A percentile compares a stretch with the other conserved stretches of the same genome.
These are phyloP conservation scores for Arabidopsis arenosa DNA, from an alignment of 345 rosid species.

Conservation along the genomic window DNA sequence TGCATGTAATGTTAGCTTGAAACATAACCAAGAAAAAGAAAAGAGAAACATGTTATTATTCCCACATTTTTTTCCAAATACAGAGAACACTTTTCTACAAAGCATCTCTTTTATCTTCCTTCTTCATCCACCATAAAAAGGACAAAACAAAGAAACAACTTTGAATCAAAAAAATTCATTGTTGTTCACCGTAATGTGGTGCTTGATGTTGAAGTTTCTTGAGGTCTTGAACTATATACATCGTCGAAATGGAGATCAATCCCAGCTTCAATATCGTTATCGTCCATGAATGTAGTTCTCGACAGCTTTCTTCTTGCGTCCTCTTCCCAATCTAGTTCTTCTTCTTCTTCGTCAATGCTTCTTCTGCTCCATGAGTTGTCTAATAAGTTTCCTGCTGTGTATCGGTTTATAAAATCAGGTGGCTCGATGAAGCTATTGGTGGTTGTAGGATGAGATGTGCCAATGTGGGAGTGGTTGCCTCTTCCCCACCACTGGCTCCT, in stretches of 20 bases:
- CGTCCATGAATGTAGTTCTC: slow-evolving; percentile 48
- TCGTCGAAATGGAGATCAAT: slow-evolving; percentile 82
- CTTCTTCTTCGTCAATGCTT: slow-evolving; percentile 48
- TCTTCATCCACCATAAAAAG: slow-evolving; percentile 18
- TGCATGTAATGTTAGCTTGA: slow-evolving; percentile 22
- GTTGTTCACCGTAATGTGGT: slow-evolving; percentile 28
- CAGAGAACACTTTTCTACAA: slow-evolving; percentile 22
- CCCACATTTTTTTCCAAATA: slow-evolving; percentile 21
- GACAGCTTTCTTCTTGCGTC: slow-evolving; percentile 48
- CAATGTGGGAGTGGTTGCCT: slow-evolving; percentile 40
- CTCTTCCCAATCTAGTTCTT: slow-evolving; percentile 53
- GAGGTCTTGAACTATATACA: slow-evolving; percentile 68
- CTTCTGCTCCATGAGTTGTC: slow-evolving; percentile 41
- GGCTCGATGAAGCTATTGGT: slow-evolving; percentile 70
- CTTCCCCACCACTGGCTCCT: slow-evolving; percentile 91
- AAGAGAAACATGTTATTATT: slow-evolving; percentile 27
- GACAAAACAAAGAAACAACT: slow-evolving; percentile 21
- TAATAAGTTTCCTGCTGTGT: slow-evolving; percentile 35
- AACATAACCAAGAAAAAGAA: neutral
- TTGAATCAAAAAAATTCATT: slow-evolving; percentile 33
- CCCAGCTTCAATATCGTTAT: slow-evolving; percentile 62
- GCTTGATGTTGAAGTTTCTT: slow-evolving; percentile 51
- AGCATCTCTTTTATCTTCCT: slow-evolving; percentile 28
- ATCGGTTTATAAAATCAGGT: slow-evolving; percentile 53
- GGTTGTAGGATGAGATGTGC: slow-evolving; percentile 46